Percentiles rank a stretch among this genome's conserved stretches.
Evolutionary conservation across 1,139 yeast species (phyloP).

Genomic region (Debaryomyces robertsiae): DNA sequence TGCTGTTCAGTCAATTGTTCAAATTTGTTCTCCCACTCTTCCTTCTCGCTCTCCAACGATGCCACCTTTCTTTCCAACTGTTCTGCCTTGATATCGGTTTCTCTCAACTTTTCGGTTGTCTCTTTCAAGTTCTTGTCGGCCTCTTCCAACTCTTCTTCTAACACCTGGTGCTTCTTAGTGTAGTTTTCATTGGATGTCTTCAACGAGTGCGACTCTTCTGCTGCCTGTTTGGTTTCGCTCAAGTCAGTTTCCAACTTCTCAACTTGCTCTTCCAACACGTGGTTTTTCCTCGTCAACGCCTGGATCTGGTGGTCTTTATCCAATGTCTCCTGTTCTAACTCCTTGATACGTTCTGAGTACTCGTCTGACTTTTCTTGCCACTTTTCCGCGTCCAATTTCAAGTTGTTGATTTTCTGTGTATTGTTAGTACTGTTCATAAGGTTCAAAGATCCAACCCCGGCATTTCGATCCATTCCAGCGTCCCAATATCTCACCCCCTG

Average conservation of each 20-base stretch:
- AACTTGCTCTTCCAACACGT: conserved; percentile 85
- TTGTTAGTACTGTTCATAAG: conserved; percentile 20
- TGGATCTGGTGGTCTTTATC: conserved; percentile 96
- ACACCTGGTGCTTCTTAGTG: conserved; percentile 86
- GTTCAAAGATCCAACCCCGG: too few relatives aligned
- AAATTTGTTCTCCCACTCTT: conserved; percentile 86
- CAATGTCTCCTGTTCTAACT: conserved; percentile 85
- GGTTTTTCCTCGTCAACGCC: conserved; percentile 89
- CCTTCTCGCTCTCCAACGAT: conserved; percentile 90
- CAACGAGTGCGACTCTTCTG: conserved; percentile 90
- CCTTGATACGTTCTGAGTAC: conserved; percentile 76
- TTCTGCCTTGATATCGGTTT: conserved; percentile 95
- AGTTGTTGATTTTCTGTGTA: conserved; percentile 76
- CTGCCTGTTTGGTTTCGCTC: conserved; percentile 80
- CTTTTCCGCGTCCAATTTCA: conserved; percentile 92
- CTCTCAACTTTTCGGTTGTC: conserved; percentile 92
- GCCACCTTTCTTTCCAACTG: conserved; percentile 94
- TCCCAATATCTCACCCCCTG: too few relatives aligned
- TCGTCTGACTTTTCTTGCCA: conserved; percentile 98
- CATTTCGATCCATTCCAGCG: too few relatives aligned
- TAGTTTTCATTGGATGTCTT: conserved; percentile 88
- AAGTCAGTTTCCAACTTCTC: conserved; percentile 85
- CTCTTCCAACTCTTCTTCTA: conserved; percentile 93
- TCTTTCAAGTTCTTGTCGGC: conserved; percentile 91
- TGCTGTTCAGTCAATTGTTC: conserved; percentile 87